These are phyloP conservation scores for Epichloe glyceriae DNA, from an alignment of 2,329 filamentous ascomycete species.

Conservation along the genomic window DNA sequence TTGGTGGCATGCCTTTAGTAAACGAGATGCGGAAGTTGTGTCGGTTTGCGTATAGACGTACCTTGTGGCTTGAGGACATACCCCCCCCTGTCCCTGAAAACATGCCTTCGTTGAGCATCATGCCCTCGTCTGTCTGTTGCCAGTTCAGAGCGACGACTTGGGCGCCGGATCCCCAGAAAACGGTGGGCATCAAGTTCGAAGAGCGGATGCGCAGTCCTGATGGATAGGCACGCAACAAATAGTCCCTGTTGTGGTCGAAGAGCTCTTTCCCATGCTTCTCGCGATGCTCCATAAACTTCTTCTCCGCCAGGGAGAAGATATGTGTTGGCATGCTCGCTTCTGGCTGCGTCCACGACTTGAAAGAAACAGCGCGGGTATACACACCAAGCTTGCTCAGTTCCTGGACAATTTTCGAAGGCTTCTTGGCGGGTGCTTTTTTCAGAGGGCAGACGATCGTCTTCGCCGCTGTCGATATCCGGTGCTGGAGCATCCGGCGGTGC, in stretches of 20 bases:
- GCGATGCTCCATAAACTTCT: constrained; percentile 48
- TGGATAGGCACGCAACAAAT: constrained; percentile 79
- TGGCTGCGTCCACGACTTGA: constrained; percentile 64
- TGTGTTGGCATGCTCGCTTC: constrained; percentile 52
- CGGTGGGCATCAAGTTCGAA: constrained; percentile 72
- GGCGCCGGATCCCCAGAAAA: constrained; percentile 79
- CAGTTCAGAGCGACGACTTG: constrained; percentile 91
- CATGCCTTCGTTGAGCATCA: constrained; percentile 95
- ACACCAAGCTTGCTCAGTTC: constrained; percentile 64
- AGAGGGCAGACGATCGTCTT: constrained; percentile 26
- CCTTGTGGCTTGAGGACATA: constrained; percentile 77
- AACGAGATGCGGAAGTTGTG: neutral
- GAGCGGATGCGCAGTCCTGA: constrained; percentile 70
- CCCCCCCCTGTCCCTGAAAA: constrained; percentile 74
- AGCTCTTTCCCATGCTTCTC: constrained; percentile 38
- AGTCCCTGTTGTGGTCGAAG: constrained; percentile 71
- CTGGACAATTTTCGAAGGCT: constrained; percentile 54
- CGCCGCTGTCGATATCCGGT: constrained; percentile 17
- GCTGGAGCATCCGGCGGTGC: constrained; percentile 29
- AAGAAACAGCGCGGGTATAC: constrained; percentile 73
- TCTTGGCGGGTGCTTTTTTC: constrained; percentile 27
- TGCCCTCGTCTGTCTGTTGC: constrained; percentile 81
- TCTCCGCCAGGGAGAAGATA: constrained; percentile 56
- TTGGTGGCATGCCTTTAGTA: neutral
- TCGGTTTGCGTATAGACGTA: constrained; percentile 11